These are phyloP conservation scores for Fraxinus greggii DNA, from an alignment of 305 asterid genomes.

Conservation along the genomic window DNA sequence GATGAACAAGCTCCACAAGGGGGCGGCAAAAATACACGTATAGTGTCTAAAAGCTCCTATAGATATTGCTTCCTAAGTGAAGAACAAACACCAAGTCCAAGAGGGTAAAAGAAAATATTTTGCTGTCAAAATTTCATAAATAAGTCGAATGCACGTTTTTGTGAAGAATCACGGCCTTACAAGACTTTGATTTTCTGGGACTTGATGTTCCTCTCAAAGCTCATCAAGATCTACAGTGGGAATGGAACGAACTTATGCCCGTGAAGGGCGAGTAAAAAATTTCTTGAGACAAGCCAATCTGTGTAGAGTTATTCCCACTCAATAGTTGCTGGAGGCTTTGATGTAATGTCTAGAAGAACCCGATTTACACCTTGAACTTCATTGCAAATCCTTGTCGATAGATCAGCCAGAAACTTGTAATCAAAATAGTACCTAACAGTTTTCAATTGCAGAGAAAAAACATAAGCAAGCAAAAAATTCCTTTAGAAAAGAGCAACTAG, in stretches of 20 bases:
- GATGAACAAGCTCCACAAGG: background rate
- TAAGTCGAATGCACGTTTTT: background rate
- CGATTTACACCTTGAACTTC: constrained; percentile 84
- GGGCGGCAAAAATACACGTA: background rate
- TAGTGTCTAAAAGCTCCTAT: background rate
- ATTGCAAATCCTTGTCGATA: constrained; percentile 84
- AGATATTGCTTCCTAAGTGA: background rate
- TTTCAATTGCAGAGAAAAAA: constrained; percentile 6
- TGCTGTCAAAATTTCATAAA: background rate
- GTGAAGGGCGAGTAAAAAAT: background rate
- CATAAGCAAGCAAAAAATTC: background rate
- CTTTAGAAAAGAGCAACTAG: background rate
- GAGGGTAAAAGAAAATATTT: background rate
- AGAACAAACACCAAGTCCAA: background rate
- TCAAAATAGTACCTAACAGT: constrained; percentile 81
- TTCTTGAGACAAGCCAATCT: background rate
- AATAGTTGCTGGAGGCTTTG: constrained; percentile 97
- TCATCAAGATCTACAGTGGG: background rate
- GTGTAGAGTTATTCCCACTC: constrained; percentile 72
- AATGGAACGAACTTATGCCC: background rate
- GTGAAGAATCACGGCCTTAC: background rate
- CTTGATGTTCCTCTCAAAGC: background rate
- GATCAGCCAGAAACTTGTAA: constrained; percentile 73
- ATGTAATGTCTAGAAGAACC: constrained; percentile 89
- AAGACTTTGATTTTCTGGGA: background rate